Percentiles rank a stretch among this genome's conserved stretches.
These are phyloP conservation scores for Neurospora tetrasperma DNA, from an alignment of 495 filamentous ascomycete genomes.

Conservation along the genomic window DNA sequence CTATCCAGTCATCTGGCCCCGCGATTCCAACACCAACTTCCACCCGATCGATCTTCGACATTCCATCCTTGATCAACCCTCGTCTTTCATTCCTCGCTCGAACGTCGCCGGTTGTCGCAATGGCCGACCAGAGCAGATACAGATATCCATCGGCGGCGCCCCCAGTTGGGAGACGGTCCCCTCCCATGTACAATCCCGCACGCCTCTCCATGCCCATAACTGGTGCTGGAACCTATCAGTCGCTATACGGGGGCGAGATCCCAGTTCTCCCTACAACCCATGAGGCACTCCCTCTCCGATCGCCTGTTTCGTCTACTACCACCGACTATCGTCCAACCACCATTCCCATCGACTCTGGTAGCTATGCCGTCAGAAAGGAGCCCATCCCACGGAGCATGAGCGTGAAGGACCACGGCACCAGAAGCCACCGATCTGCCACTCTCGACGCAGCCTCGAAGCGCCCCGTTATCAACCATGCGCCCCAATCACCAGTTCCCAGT, in stretches of 20 bases:
- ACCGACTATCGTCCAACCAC: constrained; percentile 21
- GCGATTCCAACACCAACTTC: background rate
- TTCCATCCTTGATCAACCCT: background rate
- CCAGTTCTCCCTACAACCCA: constrained; percentile 24
- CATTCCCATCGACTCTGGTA: constrained; percentile 28
- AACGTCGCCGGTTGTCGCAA: constrained; percentile 13
- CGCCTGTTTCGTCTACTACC: constrained; percentile 19
- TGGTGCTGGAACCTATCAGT: constrained; percentile 24
- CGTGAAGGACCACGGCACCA: constrained; percentile 25
- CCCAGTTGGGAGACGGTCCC: constrained; percentile 29
- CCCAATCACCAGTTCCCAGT: constrained; percentile 9
- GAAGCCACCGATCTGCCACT: constrained; percentile 28
- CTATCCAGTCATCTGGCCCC: background rate
- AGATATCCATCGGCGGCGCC: constrained; percentile 16
- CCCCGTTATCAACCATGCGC: constrained; percentile 32
- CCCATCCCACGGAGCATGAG: constrained; percentile 30
- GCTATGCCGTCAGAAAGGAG: constrained; percentile 40
- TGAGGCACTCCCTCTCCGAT: constrained; percentile 23
- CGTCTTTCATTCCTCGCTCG: background rate
- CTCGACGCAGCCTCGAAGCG: constrained; percentile 27
- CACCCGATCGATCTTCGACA: background rate
- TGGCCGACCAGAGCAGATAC: constrained; percentile 33
- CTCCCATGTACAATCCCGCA: constrained; percentile 35
- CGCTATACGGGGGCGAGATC: constrained; percentile 33
- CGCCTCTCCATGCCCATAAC: constrained; percentile 37